These are phyloP conservation scores for Ganoderma sp. DNA, from an alignment of 1,284 basidiomycete genomes.

Conservation along the genomic window DNA sequence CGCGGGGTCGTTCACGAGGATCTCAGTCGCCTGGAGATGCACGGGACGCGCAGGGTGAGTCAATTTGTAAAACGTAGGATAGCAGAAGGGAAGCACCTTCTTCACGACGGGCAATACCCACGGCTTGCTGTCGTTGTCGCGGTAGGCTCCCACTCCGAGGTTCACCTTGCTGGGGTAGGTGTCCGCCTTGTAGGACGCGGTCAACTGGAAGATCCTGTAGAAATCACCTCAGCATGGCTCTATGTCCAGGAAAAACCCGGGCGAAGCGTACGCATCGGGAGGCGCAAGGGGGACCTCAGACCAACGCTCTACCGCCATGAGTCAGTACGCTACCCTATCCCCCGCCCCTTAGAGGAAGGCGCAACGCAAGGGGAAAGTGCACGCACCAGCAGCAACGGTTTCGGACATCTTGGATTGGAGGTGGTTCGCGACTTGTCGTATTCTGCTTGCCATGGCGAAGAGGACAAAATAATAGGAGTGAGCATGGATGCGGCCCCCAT, in stretches of 20 bases:
- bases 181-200: conserved; percentile 88
- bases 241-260: neutral
- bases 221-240: conserved; percentile 13
- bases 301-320: conserved; percentile 63
- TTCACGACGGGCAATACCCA: conserved; percentile 94
- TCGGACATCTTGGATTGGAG: conserved; percentile 35
- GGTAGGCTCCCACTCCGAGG: conserved; percentile 89
- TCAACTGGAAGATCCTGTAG: conserved; percentile 89
- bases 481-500: conserved; percentile 9
- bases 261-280: conserved; percentile 61
- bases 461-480: conserved; percentile 12
- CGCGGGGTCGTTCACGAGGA: conserved; percentile 71
- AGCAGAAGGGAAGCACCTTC: conserved; percentile 59
- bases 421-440: conserved; percentile 39
- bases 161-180: conserved; percentile 85
- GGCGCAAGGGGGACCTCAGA: conserved; percentile 78
- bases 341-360: conserved; percentile 18
- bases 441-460: conserved; percentile 37
- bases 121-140: conserved; percentile 84
- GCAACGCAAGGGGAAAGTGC: conserved; percentile 4
- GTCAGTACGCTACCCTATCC: conserved; percentile 24
- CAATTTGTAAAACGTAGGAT: neutral
- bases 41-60: conserved; percentile 14
- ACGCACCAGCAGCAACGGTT: conserved; percentile 52
- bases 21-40: conserved; percentile 69